Evolutionary conservation across 2,329 filamentous ascomycete genomes (phyloP).

Genomic region (Cordyceps militaris): DNA sequence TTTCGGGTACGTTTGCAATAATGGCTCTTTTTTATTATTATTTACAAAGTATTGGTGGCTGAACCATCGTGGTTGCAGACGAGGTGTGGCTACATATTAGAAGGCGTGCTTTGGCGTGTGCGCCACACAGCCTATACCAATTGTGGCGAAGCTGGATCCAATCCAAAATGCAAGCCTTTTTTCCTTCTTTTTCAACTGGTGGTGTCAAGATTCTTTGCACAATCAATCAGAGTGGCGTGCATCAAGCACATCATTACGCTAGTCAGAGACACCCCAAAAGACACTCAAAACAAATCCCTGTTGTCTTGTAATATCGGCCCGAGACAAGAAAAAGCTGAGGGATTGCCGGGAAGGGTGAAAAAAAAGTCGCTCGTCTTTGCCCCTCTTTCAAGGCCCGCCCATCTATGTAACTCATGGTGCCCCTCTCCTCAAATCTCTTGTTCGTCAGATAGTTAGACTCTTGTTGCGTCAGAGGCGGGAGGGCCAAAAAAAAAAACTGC

Average conservation of each 20-base stretch:
- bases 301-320: not conserved
- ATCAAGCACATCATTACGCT: not conserved
- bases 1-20: not conserved
- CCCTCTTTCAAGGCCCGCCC: not conserved
- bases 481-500: not conserved
- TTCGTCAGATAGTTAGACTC: conserved; percentile 4
- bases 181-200: not conserved
- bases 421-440: not conserved
- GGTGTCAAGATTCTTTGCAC: too few relatives aligned
- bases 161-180: not conserved
- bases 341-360: not conserved
- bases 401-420: not conserved
- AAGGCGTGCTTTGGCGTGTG: too few relatives aligned
- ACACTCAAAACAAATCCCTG: not conserved
- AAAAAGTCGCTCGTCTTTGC: not conserved
- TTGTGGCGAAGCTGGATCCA: too few relatives aligned
- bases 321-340: not conserved
- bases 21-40: too few relatives aligned
- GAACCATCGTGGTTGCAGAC: too few relatives aligned
- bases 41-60: too few relatives aligned
- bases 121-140: too few relatives aligned
- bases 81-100: too few relatives aligned
- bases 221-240: not conserved
- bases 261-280: not conserved
- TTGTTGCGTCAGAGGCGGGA: conserved; percentile 6